Conservation (phyloP, 257 asterid genomes). For the Solanum dulcamara region DNA sequence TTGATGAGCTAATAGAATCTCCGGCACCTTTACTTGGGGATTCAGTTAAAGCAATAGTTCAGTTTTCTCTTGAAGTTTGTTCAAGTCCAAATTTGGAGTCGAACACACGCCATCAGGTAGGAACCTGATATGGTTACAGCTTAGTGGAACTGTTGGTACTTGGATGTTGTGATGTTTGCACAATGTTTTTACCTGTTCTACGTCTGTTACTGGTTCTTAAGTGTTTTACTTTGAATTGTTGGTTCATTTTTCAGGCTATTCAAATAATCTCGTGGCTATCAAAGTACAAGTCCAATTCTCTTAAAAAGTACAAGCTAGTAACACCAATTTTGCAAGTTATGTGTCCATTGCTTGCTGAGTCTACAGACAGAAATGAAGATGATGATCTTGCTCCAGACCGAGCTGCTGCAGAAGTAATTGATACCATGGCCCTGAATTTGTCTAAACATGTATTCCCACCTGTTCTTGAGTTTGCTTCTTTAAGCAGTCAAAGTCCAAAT, state of each 20-base stretch:
- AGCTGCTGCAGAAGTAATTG: slow-evolving; percentile 98
- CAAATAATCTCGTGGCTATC: slow-evolving; percentile 99
- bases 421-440: slow-evolving; percentile 84
- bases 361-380: slow-evolving; percentile 59
- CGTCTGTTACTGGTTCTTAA: not conserved
- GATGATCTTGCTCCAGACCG: slow-evolving; percentile 96
- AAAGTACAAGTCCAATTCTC: slow-evolving; percentile 71
- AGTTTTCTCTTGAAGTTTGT: slow-evolving; percentile 94
- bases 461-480: slow-evolving; percentile 90
- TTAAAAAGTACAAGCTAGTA: slow-evolving; percentile 92
- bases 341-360: slow-evolving; percentile 93
- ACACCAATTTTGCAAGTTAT: slow-evolving; percentile 88
- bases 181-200: not conserved
- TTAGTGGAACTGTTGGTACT: not conserved
- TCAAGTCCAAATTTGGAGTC: slow-evolving; percentile 69
- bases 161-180: not conserved
- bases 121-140: not conserved
- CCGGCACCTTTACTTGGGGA: slow-evolving; percentile 99
- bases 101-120: slow-evolving; percentile 92
- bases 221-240: not conserved
- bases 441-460: slow-evolving; percentile 86
- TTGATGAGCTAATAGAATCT: slow-evolving; percentile 97
- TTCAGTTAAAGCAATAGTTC: slow-evolving; percentile 89
- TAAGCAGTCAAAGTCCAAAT: slow-evolving; percentile 68
- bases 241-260: slow-evolving; percentile 56